Percentiles rank a stretch among this genome's conserved stretches.
Evolutionary conservation across 768 basidiomycete genomes (phyloP).

Genomic region (Boletus rufocinnamomeus): DNA sequence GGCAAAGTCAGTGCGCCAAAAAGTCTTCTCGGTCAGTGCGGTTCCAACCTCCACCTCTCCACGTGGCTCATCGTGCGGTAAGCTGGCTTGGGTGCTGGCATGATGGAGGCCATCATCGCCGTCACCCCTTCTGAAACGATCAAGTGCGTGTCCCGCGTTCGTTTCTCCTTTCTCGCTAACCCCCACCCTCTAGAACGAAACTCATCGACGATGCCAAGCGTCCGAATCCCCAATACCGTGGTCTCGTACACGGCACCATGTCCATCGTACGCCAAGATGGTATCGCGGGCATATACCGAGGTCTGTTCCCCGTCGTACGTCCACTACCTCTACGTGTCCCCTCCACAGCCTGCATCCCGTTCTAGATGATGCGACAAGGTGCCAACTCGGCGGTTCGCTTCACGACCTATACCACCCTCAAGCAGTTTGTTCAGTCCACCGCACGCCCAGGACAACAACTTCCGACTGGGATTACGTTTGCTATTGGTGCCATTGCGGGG

Average conservation of each 20-base stretch:
- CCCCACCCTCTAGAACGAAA: constrained; percentile 73
- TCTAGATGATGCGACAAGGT: constrained; percentile 94
- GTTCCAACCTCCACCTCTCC: not conserved
- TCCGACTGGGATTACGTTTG: constrained; percentile 89
- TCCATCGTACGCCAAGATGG: constrained; percentile 87
- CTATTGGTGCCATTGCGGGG: constrained; percentile 90
- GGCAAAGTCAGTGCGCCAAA: constrained; percentile 88
- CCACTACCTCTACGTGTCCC: too few relatives aligned
- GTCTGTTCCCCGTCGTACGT: constrained; percentile 90
- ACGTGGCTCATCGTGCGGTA: constrained; percentile 15
- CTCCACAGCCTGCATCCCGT: not conserved
- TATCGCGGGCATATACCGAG: constrained; percentile 80
- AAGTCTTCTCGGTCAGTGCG: constrained; percentile 70
- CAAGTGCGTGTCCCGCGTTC: constrained; percentile 60
- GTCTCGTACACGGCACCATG: constrained; percentile 81
- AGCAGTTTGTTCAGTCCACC: constrained; percentile 88
- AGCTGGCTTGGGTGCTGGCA: constrained; percentile 86
- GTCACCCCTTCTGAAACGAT: constrained; percentile 98
- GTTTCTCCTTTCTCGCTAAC: not conserved
- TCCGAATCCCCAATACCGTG: constrained; percentile 81
- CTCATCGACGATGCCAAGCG: constrained; percentile 93
- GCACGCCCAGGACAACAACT: constrained; percentile 81
- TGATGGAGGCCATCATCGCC: constrained; percentile 90
- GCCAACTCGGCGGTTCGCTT: constrained; percentile 97
- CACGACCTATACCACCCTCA: constrained; percentile 92